Evolutionary conservation across 352 stramenopile genomes (phyloP).

Genomic region (Globisporangium camurandrum): DNA sequence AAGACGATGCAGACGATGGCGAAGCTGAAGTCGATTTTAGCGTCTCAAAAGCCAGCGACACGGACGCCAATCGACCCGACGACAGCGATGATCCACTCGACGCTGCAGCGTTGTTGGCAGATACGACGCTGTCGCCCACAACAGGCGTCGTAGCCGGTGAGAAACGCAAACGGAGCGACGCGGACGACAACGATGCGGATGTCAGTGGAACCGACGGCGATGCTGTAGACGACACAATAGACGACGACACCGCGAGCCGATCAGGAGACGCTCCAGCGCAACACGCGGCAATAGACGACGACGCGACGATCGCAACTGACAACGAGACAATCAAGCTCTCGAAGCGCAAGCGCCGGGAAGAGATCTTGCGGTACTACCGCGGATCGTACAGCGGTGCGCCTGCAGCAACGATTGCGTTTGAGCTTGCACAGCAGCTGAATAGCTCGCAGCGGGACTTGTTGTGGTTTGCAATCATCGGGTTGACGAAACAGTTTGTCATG

Average conservation of each 20-base stretch:
- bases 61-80: slow-evolving; percentile 11
- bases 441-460: slow-evolving; percentile 85
- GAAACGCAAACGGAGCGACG: slow-evolving; percentile 29
- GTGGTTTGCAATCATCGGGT: slow-evolving; percentile 96
- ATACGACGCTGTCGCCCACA: slow-evolving; percentile 12
- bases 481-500: slow-evolving; percentile 94
- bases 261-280: too few species aligned
- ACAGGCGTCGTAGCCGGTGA: background rate
- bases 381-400: slow-evolving; percentile 85
- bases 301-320: slow-evolving; percentile 11
- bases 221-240: slow-evolving; percentile 1
- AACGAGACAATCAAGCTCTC: slow-evolving; percentile 19
- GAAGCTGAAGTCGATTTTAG: slow-evolving; percentile 53
- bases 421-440: slow-evolving; percentile 82
- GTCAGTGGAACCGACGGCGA: background rate
- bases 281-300: slow-evolving; percentile 7
- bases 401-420: slow-evolving; percentile 68
- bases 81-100: slow-evolving; percentile 12
- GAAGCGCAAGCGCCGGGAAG: slow-evolving; percentile 58
- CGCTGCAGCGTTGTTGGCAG: too few species aligned
- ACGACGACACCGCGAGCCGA: background rate
- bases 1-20: slow-evolving; percentile 27
- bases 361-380: slow-evolving; percentile 91
- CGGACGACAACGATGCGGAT: slow-evolving; percentile 19
- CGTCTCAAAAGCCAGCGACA: background rate